phyloP scores from a whole-genome alignment of 768 basidiomycete species.

The Calocybe gangraenosa region DNA sequence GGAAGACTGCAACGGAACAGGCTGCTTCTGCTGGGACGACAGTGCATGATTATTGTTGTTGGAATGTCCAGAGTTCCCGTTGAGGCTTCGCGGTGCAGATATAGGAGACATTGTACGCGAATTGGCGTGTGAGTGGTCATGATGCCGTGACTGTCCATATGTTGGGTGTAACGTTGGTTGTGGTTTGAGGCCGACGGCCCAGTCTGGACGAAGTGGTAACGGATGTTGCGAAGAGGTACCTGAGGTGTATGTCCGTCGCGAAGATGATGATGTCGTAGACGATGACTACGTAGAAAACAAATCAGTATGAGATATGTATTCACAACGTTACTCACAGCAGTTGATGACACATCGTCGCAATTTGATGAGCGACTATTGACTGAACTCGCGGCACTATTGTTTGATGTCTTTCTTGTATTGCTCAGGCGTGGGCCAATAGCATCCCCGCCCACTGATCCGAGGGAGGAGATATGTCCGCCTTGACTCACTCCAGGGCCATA shows the following conservation, averaged over 20 bases:
- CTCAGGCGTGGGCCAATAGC: constrained; percentile 65
- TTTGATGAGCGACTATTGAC: constrained; percentile 51
- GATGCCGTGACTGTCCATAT: constrained; percentile 37
- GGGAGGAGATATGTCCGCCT: constrained; percentile 35
- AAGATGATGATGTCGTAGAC: constrained; percentile 75
- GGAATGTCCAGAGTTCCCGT: constrained; percentile 29
- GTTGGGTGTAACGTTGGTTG: constrained; percentile 61
- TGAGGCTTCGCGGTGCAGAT: constrained; percentile 32
- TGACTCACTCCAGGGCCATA: constrained; percentile 61
- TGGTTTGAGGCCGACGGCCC: constrained; percentile 83
- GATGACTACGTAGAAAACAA: constrained; percentile 49
- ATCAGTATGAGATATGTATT: constrained; percentile 3
- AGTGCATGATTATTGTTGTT: constrained; percentile 20
- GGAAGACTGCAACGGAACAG: constrained; percentile 39
- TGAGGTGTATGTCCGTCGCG: constrained; percentile 72
- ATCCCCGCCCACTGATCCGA: constrained; percentile 33
- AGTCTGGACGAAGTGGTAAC: constrained; percentile 79
- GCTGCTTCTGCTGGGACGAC: constrained; percentile 27
- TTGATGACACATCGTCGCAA: constrained; percentile 74
- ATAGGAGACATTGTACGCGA: constrained; percentile 39
- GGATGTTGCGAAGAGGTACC: constrained; percentile 72
- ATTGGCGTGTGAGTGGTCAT: constrained; percentile 40
- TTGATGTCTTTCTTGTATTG: constrained; percentile 47
- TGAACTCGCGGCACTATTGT: constrained; percentile 45
- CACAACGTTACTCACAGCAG: constrained; percentile 52